These are phyloP conservation scores for Clavariopsis aquatica DNA, from an alignment of 495 filamentous ascomycete genomes.

Conservation along the genomic window DNA sequence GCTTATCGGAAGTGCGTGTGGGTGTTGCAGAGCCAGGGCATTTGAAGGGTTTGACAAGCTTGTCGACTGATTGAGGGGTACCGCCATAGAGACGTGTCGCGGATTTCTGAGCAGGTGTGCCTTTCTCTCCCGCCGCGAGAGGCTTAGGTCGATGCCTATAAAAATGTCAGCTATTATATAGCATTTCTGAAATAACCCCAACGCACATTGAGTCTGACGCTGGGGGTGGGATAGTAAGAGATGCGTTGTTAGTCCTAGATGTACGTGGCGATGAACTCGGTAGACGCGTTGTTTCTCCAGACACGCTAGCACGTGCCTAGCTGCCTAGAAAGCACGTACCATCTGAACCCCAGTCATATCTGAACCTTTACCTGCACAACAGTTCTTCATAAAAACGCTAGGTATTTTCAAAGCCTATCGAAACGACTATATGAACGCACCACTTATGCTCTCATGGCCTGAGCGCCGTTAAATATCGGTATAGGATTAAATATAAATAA, in stretches of 20 bases:
- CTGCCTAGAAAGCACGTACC: not conserved
- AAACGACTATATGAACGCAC: no score
- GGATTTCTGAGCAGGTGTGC: conserved; percentile 25
- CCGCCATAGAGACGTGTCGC: conserved; percentile 45
- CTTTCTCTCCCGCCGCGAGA: conserved; percentile 24
- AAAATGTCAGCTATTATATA: not conserved
- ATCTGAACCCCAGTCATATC: no score
- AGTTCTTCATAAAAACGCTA: no score
- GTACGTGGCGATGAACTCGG: not conserved
- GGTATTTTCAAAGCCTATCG: no score
- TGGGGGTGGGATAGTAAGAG: not conserved
- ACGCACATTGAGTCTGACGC: not conserved
- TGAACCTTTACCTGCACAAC: no score
- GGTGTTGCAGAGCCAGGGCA: conserved; percentile 80
- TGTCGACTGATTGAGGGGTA: conserved; percentile 61
- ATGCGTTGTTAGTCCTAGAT: not conserved
- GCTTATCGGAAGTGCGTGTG: conserved; percentile 73
- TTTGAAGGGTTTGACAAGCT: conserved; percentile 84
- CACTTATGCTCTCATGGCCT: no score
- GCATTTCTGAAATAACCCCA: not conserved
- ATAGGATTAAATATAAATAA: no score
- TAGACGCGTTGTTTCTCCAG: not conserved
- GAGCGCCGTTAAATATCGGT: no score
- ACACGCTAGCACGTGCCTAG: not conserved
- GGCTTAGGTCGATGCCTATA: conserved; percentile 37